Evolutionary conservation across 2,329 filamentous ascomycete genomes (phyloP), one percentile per base, ranked within the genome.

Genomic region (Neobulgaria alba): DNA sequence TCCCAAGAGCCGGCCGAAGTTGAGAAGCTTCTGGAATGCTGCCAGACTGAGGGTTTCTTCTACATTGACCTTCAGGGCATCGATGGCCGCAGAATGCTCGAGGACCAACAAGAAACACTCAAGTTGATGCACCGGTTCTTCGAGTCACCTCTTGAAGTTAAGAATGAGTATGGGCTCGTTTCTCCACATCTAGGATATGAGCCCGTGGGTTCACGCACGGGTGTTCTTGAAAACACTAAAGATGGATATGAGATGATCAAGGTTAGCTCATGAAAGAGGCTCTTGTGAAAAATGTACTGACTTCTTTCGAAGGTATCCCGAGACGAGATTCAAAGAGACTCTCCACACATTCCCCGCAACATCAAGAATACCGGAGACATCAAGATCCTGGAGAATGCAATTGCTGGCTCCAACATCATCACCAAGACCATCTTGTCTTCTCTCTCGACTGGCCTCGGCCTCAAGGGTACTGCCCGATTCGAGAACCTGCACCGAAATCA

Each of bases 111-210:
- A 54, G 65, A 71, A 49, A 68, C 67, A 2, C 63, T 75, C 20
- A 63, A 67, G 46, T 64, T 75, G 30, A 76, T 75, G 72, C 61
- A 72, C 55, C 67, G 67, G 38, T 76, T 74, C 63, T 76, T 75
- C 47, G 66, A n/a, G n/a, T n/a, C n/a, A n/a, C n/a, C n/a, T n/a
- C n/a, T n/a, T n/a, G 71, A 75, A 59, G 64, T 61, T 31, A 75
- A 75, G 67, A 75, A 74, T 53, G 67, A 75, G 53, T 73, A 67
- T 50, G 71, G 71, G 3, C 66, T 75, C 5, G 64, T 74, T 35
- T 66, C 68, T 17, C 67, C 70, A 3, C 71, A 75, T 56, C 64
- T 73, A 18, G 71, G 70, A 60, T 73, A 72, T 45, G 68, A 72
- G 54, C 67, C 68, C 9, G 58, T 72, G 1, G 69, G 68, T 30